phyloP scores from a whole-genome alignment of 768 basidiomycete genomes.

The Tylopilus rubrobrunneus region DNA sequence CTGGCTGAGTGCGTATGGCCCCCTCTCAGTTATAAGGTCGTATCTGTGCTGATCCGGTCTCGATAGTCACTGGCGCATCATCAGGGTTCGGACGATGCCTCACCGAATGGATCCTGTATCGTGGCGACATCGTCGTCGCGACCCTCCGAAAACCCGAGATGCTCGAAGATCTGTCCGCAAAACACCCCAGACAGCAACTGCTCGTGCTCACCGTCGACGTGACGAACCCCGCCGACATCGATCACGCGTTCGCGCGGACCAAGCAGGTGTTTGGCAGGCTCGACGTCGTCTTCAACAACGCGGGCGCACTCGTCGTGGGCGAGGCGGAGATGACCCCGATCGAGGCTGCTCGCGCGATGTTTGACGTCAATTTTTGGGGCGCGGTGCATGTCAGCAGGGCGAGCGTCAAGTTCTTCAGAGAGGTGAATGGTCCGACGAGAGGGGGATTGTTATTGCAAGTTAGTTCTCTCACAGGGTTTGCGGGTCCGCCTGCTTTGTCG shows the following conservation, averaged over 20 bases:
- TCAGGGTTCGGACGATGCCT: constrained; percentile 37
- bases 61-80: constrained; percentile 38
- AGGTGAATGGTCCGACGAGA: constrained; percentile 30
- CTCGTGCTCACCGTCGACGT: constrained; percentile 17
- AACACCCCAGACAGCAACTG: constrained; percentile 7
- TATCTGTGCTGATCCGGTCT: neutral
- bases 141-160: constrained; percentile 38
- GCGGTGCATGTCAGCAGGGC: constrained; percentile 25
- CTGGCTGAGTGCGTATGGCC: constrained; percentile 5
- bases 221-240: constrained; percentile 8
- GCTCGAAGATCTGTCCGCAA: constrained; percentile 5
- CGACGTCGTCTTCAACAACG: constrained; percentile 23
- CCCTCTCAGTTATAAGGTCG: neutral
- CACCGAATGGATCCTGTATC: constrained; percentile 28
- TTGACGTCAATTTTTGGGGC: constrained; percentile 30
- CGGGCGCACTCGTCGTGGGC: constrained; percentile 12
- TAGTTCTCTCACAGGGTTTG: constrained; percentile 31
- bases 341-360: constrained; percentile 17
- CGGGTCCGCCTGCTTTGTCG: constrained; percentile 5
- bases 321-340: constrained; percentile 24
- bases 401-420: constrained; percentile 31
- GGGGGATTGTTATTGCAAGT: constrained; percentile 36
- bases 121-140: constrained; percentile 39
- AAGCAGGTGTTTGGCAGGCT: constrained; percentile 10
- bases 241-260: constrained; percentile 8